Evolutionary conservation across 2,329 filamentous ascomycete genomes (phyloP), one percentile per base, ranked within the genome.

Genomic region (Atkinsonella hypoxylon): DNA sequence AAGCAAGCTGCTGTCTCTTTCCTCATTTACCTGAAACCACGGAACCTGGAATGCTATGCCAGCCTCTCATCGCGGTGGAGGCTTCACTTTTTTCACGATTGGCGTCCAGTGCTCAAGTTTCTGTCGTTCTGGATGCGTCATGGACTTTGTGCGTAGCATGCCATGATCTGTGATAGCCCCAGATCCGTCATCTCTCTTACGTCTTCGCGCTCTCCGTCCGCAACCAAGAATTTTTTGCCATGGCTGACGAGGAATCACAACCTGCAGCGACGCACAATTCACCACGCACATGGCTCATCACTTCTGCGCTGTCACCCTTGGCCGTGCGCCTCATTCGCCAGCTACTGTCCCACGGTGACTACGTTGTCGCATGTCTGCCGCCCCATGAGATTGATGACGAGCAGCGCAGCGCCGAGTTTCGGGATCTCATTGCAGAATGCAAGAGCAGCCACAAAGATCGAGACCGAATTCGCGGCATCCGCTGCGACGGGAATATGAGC

Each of bases 281-380:
- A 32, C 89, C 90, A 47, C 84, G 91, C 61, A 88, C 91, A 61
- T 97, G 93, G 93, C 83, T 98, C 63, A 73, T 98, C 57, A 95
- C 90, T 11, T 85, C 87, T 53, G 87, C 88, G 34, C 79, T 91
- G 53, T 91, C 89, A 36, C 89, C 91, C 12, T 78, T 96, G 56
- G 85, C 85, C 49, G 85, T 95, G 53, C 85, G 87, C 44, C 77
- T 96, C 52, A 86, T 89, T 49, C 82, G 85, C 50, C 80, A 88
- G 59, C 76, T 95, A 42, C 82, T 97, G 45, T 81, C 81, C n/a
- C 89, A 96, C 67, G 91, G 93, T 46, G 93, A 97, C 67, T 90
- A 85, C 64, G 85, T 95, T 45, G 85, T 91, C 45, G 86, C 89
- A 5, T 93, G 90, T 49, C 76, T 96, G 34, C 81, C 87, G 45